These are phyloP conservation scores for Eucalyptus marginata DNA, from an alignment of 345 rosid genomes.

Conservation along the genomic window DNA sequence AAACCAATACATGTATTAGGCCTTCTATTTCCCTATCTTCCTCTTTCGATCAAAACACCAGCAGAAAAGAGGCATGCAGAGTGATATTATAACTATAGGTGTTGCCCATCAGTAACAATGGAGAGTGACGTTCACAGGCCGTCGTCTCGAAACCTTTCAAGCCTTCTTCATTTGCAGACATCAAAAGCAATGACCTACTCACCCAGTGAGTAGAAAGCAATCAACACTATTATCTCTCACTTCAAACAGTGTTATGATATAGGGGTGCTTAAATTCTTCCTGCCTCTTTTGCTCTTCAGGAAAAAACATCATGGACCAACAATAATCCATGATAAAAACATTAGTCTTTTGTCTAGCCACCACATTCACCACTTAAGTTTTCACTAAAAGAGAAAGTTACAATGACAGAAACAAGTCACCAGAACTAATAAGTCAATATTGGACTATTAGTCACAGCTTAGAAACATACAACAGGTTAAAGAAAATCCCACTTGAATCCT, in stretches of 20 bases:
- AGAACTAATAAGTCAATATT: neutral
- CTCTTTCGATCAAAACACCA: neutral
- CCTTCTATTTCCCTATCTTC: neutral
- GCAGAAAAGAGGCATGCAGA: neutral
- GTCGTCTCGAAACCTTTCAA: neutral
- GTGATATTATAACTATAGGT: neutral
- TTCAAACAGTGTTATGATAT: neutral
- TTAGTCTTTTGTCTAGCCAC: neutral
- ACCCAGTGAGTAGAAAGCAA: neutral
- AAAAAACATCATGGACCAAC: neutral
- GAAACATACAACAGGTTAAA: neutral
- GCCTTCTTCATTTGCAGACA: neutral
- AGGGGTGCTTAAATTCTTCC: neutral
- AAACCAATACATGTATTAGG: neutral
- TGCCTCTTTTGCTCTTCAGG: neutral
- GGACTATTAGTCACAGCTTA: neutral
- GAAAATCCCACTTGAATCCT: neutral
- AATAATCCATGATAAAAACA: neutral
- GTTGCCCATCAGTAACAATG: neutral
- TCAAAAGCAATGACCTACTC: neutral
- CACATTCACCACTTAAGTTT: neutral
- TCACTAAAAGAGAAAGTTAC: neutral
- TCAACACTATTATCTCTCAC: neutral
- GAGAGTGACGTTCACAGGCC: neutral
- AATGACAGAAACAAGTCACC: neutral